Conservation (phyloP, 768 basidiomycete species). For the Termitomyces eurrhizus region DNA sequence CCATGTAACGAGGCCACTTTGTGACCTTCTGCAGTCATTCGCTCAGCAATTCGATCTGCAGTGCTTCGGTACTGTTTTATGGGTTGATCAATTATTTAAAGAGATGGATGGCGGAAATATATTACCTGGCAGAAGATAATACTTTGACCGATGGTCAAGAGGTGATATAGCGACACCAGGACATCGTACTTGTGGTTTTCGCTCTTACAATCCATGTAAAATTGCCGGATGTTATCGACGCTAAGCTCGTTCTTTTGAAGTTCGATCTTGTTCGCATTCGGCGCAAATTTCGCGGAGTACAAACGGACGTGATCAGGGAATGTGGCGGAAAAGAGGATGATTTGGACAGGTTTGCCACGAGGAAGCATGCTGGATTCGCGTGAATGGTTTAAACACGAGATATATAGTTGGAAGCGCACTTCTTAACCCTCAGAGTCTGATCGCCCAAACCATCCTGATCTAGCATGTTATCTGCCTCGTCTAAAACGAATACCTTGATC, state of each 20-base stretch:
- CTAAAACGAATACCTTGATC: slow-evolving; percentile 91
- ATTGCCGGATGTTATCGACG: slow-evolving; percentile 92
- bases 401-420: slow-evolving; percentile 45
- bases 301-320: slow-evolving; percentile 90
- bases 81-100: not conserved
- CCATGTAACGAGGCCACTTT: slow-evolving; percentile 96
- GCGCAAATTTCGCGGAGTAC: slow-evolving; percentile 94
- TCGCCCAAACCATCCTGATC: slow-evolving; percentile 93
- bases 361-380: slow-evolving; percentile 49
- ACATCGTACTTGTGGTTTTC: slow-evolving; percentile 96
- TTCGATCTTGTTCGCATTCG: slow-evolving; percentile 93
- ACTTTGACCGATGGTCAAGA: slow-evolving; percentile 94
- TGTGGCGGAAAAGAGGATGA: slow-evolving; percentile 96
- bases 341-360: slow-evolving; percentile 56
- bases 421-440: slow-evolving; percentile 90
- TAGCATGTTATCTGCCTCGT: slow-evolving; percentile 99
- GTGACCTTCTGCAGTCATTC: slow-evolving; percentile 93
- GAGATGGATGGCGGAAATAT: not conserved
- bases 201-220: slow-evolving; percentile 94
- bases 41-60: slow-evolving; percentile 85
- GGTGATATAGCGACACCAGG: slow-evolving; percentile 81
- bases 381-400: not conserved
- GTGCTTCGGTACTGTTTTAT: slow-evolving; percentile 73
- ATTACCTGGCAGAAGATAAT: slow-evolving; percentile 95
- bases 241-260: slow-evolving; percentile 91